These are phyloP conservation scores for Chloromonas sp. DNA, from an alignment of 163 green algal species.

Conservation along the genomic window DNA sequence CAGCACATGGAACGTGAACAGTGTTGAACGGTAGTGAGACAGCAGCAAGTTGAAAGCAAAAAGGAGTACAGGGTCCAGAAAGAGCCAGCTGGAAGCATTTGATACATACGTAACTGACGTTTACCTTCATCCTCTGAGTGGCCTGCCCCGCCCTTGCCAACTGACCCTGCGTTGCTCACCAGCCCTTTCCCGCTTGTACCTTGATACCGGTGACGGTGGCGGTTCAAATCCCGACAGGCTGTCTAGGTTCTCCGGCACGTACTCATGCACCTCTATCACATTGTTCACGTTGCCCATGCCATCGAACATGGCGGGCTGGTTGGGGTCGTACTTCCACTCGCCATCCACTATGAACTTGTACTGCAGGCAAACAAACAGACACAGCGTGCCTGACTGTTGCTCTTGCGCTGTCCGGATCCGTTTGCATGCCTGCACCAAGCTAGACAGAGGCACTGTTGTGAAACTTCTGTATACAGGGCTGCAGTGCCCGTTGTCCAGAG, in stretches of 20 bases:
- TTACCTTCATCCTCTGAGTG: neutral
- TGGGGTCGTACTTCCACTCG: constrained; percentile 90
- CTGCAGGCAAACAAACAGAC: constrained; percentile 42
- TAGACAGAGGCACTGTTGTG: too few relatives aligned
- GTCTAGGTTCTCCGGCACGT: constrained; percentile 90
- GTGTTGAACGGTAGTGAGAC: neutral
- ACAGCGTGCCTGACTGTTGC: too few relatives aligned
- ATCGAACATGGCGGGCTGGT: constrained; percentile 91
- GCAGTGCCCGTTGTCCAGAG: too few relatives aligned
- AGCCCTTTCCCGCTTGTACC: constrained; percentile 25
- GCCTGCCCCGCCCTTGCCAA: neutral
- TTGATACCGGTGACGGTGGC: constrained; percentile 74
- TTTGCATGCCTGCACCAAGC: too few relatives aligned
- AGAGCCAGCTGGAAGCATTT: neutral
- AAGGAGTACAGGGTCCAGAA: neutral
- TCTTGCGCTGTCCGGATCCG: too few relatives aligned
- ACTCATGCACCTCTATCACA: constrained; percentile 92
- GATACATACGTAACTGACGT: neutral
- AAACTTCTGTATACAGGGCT: too few relatives aligned
- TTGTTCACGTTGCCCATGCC: constrained; percentile 98
- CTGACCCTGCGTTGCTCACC: too few relatives aligned
- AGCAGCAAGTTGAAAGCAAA: neutral
- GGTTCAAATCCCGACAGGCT: constrained; percentile 84
- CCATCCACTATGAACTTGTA: constrained; percentile 99
- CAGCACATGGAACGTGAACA: too few relatives aligned